A percentile compares a stretch with the other conserved stretches of the same genome.
phyloP scores from a whole-genome alignment of 208 protist species.

The Jaenimonas drosophilae region DNA sequence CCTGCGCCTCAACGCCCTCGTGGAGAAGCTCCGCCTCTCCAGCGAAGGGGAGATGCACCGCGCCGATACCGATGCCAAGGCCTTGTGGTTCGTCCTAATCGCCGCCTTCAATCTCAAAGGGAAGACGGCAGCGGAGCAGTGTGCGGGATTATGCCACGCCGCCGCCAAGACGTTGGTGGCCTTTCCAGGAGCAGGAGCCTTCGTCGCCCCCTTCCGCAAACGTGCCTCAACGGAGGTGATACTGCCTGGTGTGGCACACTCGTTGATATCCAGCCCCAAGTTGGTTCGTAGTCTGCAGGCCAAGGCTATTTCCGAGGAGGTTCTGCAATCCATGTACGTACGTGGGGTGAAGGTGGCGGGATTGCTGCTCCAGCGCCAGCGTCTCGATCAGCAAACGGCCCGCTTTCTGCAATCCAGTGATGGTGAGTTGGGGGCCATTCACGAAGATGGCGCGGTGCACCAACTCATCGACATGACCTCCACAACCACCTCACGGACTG shows the following conservation, averaged over 20 bases:
- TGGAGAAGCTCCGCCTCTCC: constrained; percentile 46
- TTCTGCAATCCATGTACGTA: constrained; percentile 30
- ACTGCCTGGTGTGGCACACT: constrained; percentile 50
- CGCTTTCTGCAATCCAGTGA: constrained; percentile 36
- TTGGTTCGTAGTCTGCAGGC: constrained; percentile 17
- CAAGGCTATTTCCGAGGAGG: constrained; percentile 34
- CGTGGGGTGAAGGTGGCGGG: constrained; percentile 38
- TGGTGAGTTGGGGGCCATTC: constrained; percentile 41
- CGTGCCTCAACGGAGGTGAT: constrained; percentile 18
- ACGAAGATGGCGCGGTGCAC: constrained; percentile 45
- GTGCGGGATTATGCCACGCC: constrained; percentile 29
- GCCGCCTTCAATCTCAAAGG: constrained; percentile 29
- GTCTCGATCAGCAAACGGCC: constrained; percentile 39
- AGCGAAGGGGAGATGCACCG: constrained; percentile 69
- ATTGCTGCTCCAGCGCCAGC: constrained; percentile 52
- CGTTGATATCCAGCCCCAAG: constrained; percentile 21
- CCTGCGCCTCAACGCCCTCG: constrained; percentile 52
- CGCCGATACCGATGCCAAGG: constrained; percentile 75
- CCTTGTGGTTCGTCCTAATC: constrained; percentile 79
- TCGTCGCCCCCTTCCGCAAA: constrained; percentile 42
- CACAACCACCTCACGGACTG: constrained; percentile 72
- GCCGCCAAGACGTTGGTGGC: constrained; percentile 42
- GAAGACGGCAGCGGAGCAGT: constrained; percentile 24
- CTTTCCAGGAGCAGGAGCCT: constrained; percentile 51
- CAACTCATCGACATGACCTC: constrained; percentile 81